phyloP scores from a whole-genome alignment of 1,284 basidiomycete species.

The Leccinum subrobustum region DNA sequence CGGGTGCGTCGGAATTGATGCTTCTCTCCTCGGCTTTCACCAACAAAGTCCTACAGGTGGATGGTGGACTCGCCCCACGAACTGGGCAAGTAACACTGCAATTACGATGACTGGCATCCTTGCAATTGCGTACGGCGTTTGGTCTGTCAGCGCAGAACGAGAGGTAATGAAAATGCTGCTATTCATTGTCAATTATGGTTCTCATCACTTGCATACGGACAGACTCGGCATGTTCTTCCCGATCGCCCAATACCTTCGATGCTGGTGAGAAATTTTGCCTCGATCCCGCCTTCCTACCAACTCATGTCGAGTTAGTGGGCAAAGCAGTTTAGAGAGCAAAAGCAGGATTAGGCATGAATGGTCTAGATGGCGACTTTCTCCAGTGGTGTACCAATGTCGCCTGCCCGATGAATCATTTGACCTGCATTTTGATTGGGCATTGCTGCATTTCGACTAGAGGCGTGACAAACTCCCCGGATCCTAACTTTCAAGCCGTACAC shows the following conservation, averaged over 20 bases:
- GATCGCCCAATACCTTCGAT: conserved; percentile 61
- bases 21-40: background rate
- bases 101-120: conserved; percentile 59
- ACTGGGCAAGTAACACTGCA: conserved; percentile 69
- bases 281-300: background rate
- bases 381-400: conserved; percentile 1
- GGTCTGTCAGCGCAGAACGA: conserved; percentile 59
- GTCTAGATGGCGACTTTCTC: background rate
- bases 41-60: conserved; percentile 47
- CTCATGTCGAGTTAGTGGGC: conserved; percentile 42
- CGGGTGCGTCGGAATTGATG: conserved; percentile 41
- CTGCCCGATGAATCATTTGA: background rate
- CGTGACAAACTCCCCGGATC: background rate
- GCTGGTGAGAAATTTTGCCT: conserved; percentile 42
- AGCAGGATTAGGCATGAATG: conserved; percentile 20
- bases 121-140: conserved; percentile 55
- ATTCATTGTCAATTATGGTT: background rate
- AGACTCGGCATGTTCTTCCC: conserved; percentile 43
- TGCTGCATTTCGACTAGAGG: background rate
- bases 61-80: conserved; percentile 72
- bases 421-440: background rate
- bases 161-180: conserved; percentile 47
- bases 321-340: conserved; percentile 44
- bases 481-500: background rate
- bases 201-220: conserved; percentile 9